Conservation (phyloP, 208 protist genomes). For the Polymyxa betae region DNA sequence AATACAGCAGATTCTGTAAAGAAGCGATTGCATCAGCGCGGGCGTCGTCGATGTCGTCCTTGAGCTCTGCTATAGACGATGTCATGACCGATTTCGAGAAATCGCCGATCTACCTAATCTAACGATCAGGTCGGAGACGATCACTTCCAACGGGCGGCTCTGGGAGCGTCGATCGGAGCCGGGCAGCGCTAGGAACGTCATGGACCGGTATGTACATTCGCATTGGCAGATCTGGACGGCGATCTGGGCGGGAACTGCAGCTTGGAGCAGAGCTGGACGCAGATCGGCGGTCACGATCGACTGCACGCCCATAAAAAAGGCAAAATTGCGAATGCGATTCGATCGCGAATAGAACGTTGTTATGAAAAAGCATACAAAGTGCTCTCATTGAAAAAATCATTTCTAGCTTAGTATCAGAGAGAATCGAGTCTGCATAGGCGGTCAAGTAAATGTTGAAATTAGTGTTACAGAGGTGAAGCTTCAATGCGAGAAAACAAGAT, state of each 20-base stretch:
- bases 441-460: too few relatives aligned
- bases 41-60: neutral
- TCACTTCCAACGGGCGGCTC: neutral
- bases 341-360: too few relatives aligned
- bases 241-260: neutral
- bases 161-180: neutral
- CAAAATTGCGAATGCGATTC: too few relatives aligned
- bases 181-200: neutral
- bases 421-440: too few relatives aligned
- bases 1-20: neutral
- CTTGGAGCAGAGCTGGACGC: neutral
- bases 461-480: too few relatives aligned
- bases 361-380: too few relatives aligned
- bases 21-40: neutral
- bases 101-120: neutral
- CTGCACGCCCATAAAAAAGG: neutral
- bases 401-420: too few relatives aligned
- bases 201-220: neutral
- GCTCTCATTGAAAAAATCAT: too few relatives aligned
- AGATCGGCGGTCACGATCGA: neutral
- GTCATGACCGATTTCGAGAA: neutral
- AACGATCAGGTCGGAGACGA: neutral
- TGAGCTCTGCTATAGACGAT: neutral
- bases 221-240: neutral
- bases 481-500: too few relatives aligned